phyloP scores from a whole-genome alignment of 2,329 filamentous ascomycete species.

The Microdochium bolleyi region DNA sequence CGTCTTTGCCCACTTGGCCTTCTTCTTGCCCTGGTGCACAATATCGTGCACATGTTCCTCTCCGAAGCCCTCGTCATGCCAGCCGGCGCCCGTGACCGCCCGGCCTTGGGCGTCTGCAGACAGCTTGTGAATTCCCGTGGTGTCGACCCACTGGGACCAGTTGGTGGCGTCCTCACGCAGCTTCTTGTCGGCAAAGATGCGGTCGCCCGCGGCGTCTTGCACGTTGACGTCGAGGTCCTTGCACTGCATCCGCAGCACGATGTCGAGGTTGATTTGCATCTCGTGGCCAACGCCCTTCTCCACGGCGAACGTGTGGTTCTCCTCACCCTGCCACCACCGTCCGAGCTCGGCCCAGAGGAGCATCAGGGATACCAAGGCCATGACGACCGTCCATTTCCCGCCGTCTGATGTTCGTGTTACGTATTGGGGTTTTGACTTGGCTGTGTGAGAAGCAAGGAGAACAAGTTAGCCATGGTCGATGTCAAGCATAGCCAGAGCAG shows the following conservation, averaged over 20 bases:
- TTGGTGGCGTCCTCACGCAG: constrained; percentile 69
- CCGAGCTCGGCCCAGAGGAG: constrained; percentile 71
- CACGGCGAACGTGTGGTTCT: constrained; percentile 85
- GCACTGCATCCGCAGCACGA: constrained; percentile 87
- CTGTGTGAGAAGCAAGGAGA: constrained; percentile 37
- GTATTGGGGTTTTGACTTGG: constrained; percentile 94
- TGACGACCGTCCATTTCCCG: constrained; percentile 86
- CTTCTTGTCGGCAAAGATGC: constrained; percentile 72
- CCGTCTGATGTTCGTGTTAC: constrained; percentile 76
- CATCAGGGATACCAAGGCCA: constrained; percentile 65
- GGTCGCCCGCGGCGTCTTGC: constrained; percentile 88
- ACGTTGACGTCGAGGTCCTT: constrained; percentile 89
- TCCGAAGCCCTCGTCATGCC: constrained; percentile 60
- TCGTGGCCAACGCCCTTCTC: constrained; percentile 83
- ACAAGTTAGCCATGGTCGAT: constrained; percentile 10
- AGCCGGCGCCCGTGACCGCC: constrained; percentile 48
- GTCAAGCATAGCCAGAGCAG: too few species aligned
- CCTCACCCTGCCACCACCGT: constrained; percentile 77
- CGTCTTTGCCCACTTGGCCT: constrained; percentile 66
- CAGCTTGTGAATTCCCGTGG: constrained; percentile 55
- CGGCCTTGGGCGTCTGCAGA: constrained; percentile 47
- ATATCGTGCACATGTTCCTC: constrained; percentile 92
- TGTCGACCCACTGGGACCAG: constrained; percentile 76
- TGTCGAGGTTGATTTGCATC: constrained; percentile 90
- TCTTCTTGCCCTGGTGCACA: constrained; percentile 58